These are phyloP conservation scores for Usnea hakonensis DNA, from an alignment of 495 filamentous ascomycete genomes.

Conservation along the genomic window DNA sequence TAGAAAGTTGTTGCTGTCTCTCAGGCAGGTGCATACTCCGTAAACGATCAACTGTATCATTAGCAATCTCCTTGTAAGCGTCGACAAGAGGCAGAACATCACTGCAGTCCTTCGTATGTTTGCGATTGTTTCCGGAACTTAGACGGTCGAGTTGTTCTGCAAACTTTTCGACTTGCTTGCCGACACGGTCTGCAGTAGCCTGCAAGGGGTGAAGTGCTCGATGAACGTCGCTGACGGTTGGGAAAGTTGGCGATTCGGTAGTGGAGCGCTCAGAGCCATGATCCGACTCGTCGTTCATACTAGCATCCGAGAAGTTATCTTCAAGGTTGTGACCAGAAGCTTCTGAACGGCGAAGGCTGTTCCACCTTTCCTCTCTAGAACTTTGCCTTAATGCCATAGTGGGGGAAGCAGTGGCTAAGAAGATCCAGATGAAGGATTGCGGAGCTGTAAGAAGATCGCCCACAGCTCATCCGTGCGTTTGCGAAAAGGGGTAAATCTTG, in stretches of 20 bases:
- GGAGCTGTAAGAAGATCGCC: neutral
- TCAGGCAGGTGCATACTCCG: constrained; percentile 29
- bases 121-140: constrained; percentile 18
- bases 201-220: constrained; percentile 49
- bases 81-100: constrained; percentile 28
- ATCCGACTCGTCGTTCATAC: constrained; percentile 16
- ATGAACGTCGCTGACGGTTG: constrained; percentile 43
- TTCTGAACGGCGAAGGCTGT: constrained; percentile 21
- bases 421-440: neutral
- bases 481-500: too few species aligned
- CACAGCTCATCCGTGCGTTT: neutral
- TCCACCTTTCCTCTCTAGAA: constrained; percentile 22
- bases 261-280: constrained; percentile 1
- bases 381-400: constrained; percentile 14
- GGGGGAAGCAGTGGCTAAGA: neutral
- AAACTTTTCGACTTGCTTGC: constrained; percentile 57
- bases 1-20: constrained; percentile 26
- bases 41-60: constrained; percentile 27
- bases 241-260: constrained; percentile 32
- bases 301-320: constrained; percentile 15
- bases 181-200: constrained; percentile 52
- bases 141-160: constrained; percentile 58
- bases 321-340: constrained; percentile 14
- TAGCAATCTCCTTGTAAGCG: constrained; percentile 30
- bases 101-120: constrained; percentile 10